A percentile compares a stretch with the other conserved stretches of the same genome.
phyloP scores from a whole-genome alignment of 768 basidiomycete species.

The Rhodosporidiobolus sp. region DNA sequence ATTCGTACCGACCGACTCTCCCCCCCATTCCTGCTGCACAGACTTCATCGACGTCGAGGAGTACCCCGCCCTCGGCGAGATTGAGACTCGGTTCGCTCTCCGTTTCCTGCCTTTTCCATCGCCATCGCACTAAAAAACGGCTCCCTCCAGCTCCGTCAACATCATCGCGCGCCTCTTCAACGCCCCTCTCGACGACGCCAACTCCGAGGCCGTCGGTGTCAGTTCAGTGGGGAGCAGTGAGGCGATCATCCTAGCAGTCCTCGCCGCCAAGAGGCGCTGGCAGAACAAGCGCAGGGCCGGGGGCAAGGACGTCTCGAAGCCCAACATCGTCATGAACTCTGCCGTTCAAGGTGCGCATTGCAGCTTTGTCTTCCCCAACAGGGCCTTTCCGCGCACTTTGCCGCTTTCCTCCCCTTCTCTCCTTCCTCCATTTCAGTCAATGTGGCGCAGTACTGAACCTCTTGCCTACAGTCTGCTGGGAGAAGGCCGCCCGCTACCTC shows the following conservation, averaged over 20 bases:
- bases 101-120: too few species aligned
- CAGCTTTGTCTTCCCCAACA: too few species aligned
- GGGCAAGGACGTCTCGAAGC: neutral
- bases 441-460: neutral
- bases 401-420: too few species aligned
- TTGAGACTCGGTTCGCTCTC: slow-evolving; percentile 27
- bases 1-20: too few species aligned
- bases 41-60: slow-evolving; percentile 43
- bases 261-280: slow-evolving; percentile 44
- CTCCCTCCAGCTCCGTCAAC: slow-evolving; percentile 44
- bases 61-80: slow-evolving; percentile 17
- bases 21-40: slow-evolving; percentile 3
- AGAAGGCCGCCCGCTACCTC: slow-evolving; percentile 27
- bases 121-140: too few species aligned
- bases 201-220: slow-evolving; percentile 45
- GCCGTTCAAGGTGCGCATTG: neutral
- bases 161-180: slow-evolving; percentile 43
- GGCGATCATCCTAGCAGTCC: slow-evolving; percentile 47
- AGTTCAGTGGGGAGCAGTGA: slow-evolving; percentile 44
- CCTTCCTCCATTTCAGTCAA: too few species aligned
- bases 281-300: slow-evolving; percentile 27
- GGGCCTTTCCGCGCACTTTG: too few species aligned
- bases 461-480: too few species aligned
- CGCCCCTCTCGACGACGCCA: slow-evolving; percentile 38
- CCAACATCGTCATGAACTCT: neutral